phyloP scores from a whole-genome alignment of 768 basidiomycete genomes.

The Hortiboletus flavorubellus region DNA sequence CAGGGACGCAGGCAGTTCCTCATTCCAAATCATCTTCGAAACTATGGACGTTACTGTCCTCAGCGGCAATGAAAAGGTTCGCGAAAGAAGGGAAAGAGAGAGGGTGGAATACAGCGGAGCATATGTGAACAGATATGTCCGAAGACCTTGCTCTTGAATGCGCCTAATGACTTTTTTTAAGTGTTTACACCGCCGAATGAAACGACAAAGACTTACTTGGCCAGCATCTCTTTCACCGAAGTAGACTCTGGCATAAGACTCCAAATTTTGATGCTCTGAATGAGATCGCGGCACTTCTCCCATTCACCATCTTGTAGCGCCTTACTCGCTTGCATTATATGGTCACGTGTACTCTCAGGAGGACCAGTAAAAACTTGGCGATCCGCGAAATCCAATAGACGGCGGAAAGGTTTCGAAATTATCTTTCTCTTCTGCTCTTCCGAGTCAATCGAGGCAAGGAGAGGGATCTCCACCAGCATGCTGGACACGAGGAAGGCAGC shows the following conservation, averaged over 20 bases:
- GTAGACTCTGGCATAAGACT: slow-evolving; percentile 88
- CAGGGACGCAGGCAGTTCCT: slow-evolving; percentile 88
- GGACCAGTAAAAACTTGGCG: slow-evolving; percentile 97
- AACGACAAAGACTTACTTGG: slow-evolving; percentile 54
- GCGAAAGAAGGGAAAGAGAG: slow-evolving; percentile 81
- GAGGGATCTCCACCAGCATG: slow-evolving; percentile 97
- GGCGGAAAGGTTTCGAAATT: slow-evolving; percentile 95
- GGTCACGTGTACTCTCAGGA: slow-evolving; percentile 97
- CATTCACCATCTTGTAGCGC: slow-evolving; percentile 96
- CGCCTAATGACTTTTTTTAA: slow-evolving; percentile 51
- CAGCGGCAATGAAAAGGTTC: slow-evolving; percentile 81
- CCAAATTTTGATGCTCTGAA: slow-evolving; percentile 98
- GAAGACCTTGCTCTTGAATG: slow-evolving; percentile 95
- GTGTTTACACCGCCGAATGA: not conserved
- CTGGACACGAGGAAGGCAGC: slow-evolving; percentile 97
- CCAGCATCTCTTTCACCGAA: slow-evolving; percentile 91
- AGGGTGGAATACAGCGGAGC: slow-evolving; percentile 90
- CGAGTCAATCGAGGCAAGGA: slow-evolving; percentile 90
- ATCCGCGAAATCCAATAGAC: slow-evolving; percentile 94
- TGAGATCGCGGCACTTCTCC: slow-evolving; percentile 91
- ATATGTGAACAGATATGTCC: slow-evolving; percentile 96
- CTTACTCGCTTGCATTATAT: slow-evolving; percentile 99
- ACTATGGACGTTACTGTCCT: slow-evolving; percentile 79
- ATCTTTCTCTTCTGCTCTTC: slow-evolving; percentile 92
- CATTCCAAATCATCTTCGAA: slow-evolving; percentile 98